These are phyloP conservation scores for Eutypella sp. DNA, from an alignment of 2,329 filamentous ascomycete genomes.

Conservation along the genomic window DNA sequence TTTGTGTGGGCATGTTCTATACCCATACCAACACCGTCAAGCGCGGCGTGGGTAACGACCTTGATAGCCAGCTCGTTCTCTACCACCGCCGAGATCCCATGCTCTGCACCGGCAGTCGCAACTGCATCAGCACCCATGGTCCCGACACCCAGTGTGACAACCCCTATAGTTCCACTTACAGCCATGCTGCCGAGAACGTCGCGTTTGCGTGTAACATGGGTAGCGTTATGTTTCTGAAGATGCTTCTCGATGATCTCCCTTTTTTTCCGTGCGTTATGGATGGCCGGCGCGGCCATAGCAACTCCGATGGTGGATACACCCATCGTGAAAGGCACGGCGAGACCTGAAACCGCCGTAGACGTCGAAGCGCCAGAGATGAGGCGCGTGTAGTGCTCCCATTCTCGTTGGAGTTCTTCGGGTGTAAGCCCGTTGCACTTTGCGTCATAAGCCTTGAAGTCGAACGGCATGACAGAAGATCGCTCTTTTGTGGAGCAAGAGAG, in stretches of 20 bases:
- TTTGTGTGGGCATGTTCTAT: conserved; percentile 31
- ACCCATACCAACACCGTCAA: conserved; percentile 31
- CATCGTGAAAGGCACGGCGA: conserved; percentile 33
- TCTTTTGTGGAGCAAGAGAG: too few species aligned
- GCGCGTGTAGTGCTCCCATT: conserved; percentile 40
- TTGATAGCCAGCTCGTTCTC: conserved; percentile 32
- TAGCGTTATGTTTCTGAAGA: conserved; percentile 27
- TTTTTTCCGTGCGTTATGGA: conserved; percentile 38
- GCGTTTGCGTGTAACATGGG: conserved; percentile 34
- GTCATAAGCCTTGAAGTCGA: conserved; percentile 33
- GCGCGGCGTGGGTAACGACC: conserved; percentile 28
- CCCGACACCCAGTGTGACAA: conserved; percentile 32
- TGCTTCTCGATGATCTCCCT: conserved; percentile 36
- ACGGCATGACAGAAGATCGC: conserved; percentile 4
- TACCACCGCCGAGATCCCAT: conserved; percentile 18
- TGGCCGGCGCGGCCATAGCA: conserved; percentile 32
- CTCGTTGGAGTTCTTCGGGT: conserved; percentile 32
- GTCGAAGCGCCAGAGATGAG: conserved; percentile 35
- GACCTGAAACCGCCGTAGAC: conserved; percentile 32
- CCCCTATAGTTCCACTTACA: conserved; percentile 30
- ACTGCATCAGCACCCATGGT: conserved; percentile 30
- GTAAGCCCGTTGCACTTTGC: conserved; percentile 32
- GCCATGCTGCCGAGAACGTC: conserved; percentile 36
- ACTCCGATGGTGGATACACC: conserved; percentile 35
- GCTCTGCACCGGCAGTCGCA: conserved; percentile 29